phyloP scores from a whole-genome alignment of 2,329 filamentous ascomycete species.

The Colletotrichum tabaci region DNA sequence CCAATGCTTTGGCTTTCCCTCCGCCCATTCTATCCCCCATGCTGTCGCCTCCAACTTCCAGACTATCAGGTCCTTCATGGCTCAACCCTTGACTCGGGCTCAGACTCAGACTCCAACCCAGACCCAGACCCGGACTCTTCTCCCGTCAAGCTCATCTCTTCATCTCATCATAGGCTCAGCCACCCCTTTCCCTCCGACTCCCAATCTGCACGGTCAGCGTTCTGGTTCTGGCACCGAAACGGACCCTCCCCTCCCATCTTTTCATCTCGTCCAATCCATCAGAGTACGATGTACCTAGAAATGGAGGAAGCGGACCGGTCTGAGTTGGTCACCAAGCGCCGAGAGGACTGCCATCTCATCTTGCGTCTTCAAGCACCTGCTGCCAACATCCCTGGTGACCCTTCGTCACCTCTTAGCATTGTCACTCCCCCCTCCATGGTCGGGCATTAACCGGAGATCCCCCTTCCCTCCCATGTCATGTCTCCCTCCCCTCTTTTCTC shows the following conservation, averaged over 20 bases:
- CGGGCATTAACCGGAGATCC: constrained; percentile 28
- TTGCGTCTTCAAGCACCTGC: constrained; percentile 39
- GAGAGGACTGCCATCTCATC: constrained; percentile 38
- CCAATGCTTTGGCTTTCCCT: constrained; percentile 11
- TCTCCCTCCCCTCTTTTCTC: background rate
- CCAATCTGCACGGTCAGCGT: constrained; percentile 31
- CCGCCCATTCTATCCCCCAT: constrained; percentile 13
- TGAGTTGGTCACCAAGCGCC: constrained; percentile 29
- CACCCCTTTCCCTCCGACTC: constrained; percentile 23
- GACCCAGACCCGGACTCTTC: too few species aligned
- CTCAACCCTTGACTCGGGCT: constrained; percentile 18
- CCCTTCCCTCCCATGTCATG: background rate
- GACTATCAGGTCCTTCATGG: constrained; percentile 5
- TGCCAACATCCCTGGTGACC: constrained; percentile 35
- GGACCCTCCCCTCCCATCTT: constrained; percentile 7
- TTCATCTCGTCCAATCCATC: constrained; percentile 38
- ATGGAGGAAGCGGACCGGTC: constrained; percentile 14
- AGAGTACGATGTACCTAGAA: background rate
- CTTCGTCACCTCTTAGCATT: constrained; percentile 25
- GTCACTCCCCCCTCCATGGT: constrained; percentile 15
- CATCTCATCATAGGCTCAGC: constrained; percentile 34
- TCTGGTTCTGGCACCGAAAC: constrained; percentile 25
- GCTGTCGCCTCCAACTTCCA: background rate
- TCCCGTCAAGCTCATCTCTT: background rate
- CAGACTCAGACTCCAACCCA: background rate